Percentiles rank a stretch among this genome's conserved stretches.
Evolutionary conservation across 805 yeast genomes (phyloP).

Genomic region (Lipomyces yamanashiensis): DNA sequence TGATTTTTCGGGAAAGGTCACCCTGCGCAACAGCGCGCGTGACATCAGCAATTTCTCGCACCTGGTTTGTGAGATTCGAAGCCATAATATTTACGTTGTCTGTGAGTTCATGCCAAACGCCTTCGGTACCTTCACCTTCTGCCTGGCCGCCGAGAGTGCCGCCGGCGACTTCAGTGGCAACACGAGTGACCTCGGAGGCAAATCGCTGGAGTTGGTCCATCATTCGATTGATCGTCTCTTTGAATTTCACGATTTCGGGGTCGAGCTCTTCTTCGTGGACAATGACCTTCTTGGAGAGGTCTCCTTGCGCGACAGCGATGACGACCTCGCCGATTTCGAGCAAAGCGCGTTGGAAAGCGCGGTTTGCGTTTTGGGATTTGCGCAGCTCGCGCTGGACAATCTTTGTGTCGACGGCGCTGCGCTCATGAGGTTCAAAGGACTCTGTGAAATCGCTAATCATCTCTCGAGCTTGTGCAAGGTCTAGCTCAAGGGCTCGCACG

Average conservation of each 20-base stretch:
- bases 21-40: conserved; percentile 89
- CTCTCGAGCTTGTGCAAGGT: conserved; percentile 35
- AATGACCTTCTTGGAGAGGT: conserved; percentile 77
- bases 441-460: conserved; percentile 29
- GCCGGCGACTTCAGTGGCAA: conserved; percentile 87
- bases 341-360: conserved; percentile 64
- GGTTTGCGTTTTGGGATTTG: conserved; percentile 59
- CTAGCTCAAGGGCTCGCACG: conserved; percentile 31
- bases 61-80: conserved; percentile 81
- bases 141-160: conserved; percentile 92
- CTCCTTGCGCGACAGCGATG: conserved; percentile 88
- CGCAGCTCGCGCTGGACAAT: conserved; percentile 44
- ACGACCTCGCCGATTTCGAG: conserved; percentile 85
- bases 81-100: conserved; percentile 93
- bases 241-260: conserved; percentile 79
- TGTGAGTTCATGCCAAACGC: conserved; percentile 85
- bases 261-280: conserved; percentile 73
- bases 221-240: conserved; percentile 83
- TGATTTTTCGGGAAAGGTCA: conserved; percentile 78
- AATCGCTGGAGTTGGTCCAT: conserved; percentile 84
- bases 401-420: conserved; percentile 28
- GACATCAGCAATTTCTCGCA: conserved; percentile 86
- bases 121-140: conserved; percentile 80
- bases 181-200: conserved; percentile 79
- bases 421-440: conserved; percentile 33